Conservation (phyloP, 2,329 filamentous ascomycete genomes). For the Calonectria pseudoreteaudii region DNA sequence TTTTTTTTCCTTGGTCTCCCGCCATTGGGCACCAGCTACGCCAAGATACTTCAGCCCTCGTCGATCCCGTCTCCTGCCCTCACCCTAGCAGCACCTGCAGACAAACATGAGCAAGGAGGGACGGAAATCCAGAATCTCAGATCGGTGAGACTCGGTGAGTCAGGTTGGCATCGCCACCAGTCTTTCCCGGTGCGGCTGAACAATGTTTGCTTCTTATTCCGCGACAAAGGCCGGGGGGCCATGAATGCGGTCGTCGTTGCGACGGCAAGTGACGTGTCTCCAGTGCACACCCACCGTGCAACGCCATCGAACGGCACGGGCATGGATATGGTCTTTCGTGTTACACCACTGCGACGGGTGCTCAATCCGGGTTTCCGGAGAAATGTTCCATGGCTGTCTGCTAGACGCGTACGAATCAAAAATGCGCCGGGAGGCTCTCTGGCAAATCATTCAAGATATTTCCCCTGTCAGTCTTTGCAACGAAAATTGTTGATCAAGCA, state of each 20-base stretch:
- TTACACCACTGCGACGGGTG: not conserved
- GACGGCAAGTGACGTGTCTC: not conserved
- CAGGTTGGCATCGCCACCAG: not conserved
- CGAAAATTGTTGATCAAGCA: not conserved
- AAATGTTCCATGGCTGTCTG: not conserved
- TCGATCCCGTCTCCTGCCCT: not conserved
- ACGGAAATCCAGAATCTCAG: not conserved
- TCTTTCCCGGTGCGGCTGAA: not conserved
- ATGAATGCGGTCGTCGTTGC: not conserved
- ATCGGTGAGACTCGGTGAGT: not conserved
- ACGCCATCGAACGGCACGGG: not conserved
- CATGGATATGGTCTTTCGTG: not conserved
- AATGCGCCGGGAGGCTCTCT: not conserved
- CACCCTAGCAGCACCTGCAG: not conserved
- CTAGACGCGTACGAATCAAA: not conserved
- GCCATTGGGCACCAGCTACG: not conserved
- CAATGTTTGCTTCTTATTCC: not conserved
- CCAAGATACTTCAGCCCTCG: not conserved
- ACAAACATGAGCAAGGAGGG: not conserved
- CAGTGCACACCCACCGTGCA: not conserved
- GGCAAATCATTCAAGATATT: not conserved
- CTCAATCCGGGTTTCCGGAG: not conserved
- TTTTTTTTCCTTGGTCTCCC: not conserved
- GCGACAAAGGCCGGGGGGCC: not conserved
- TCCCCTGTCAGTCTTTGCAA: not conserved